phyloP scores from a whole-genome alignment of 2,329 filamentous ascomycete genomes.

The Arthrobotrys conoides region DNA sequence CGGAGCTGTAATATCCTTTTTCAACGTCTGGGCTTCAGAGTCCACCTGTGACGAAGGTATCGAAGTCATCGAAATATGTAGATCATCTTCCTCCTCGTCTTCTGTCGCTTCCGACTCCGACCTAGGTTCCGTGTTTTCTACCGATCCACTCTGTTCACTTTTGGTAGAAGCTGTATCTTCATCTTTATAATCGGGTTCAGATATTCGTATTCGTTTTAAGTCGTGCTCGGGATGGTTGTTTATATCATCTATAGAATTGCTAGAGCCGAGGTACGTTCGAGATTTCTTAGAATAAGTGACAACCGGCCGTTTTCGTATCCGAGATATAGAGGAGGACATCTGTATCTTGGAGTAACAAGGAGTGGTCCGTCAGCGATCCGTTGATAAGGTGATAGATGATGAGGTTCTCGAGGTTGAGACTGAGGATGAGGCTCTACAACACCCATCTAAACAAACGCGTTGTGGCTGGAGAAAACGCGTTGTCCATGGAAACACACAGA shows the following conservation, averaged over 20 bases:
- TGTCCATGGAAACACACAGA: neutral
- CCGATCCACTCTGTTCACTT: neutral
- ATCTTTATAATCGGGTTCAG: constrained; percentile 1
- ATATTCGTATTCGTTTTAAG: constrained; percentile 45
- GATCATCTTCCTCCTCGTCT: neutral
- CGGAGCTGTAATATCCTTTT: neutral
- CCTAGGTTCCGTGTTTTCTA: neutral
- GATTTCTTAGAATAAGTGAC: constrained; percentile 52
- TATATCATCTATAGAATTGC: neutral
- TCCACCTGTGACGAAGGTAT: neutral
- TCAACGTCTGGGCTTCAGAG: neutral
- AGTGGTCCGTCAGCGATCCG: neutral
- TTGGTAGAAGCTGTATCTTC: neutral
- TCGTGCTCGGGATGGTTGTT: constrained; percentile 6
- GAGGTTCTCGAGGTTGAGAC: neutral
- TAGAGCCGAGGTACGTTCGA: constrained; percentile 29
- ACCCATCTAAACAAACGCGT: constrained; percentile 18
- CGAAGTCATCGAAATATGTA: neutral
- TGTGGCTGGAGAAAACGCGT: constrained; percentile 18
- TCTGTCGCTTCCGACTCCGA: neutral
- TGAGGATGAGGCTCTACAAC: constrained; percentile 9
- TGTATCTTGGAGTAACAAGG: constrained; percentile 13
- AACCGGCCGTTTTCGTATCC: constrained; percentile 36
- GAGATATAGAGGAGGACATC: constrained; percentile 24
- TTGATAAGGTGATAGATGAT: constrained; percentile 6